Evolutionary conservation across 331 rosid genomes (phyloP), one percentile per base, ranked within the genome.

Genomic region (Spiraea crenata): DNA sequence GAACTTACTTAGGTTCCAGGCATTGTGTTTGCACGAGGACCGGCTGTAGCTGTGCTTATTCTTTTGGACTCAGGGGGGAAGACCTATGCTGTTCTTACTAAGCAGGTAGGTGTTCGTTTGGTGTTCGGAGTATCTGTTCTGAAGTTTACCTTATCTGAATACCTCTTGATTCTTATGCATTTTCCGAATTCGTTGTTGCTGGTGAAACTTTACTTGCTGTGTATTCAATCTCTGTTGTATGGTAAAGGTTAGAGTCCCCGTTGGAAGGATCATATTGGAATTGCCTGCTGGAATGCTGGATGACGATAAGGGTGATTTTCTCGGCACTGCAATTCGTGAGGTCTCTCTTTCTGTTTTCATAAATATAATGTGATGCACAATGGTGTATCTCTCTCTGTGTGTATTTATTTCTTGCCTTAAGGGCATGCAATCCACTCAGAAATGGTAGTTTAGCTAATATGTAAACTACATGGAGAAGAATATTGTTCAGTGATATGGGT

Each of bases 231-330:
- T 25, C 31, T 25, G 31, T 25, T 63, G 56, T 57, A 34, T 81
- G 34, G 66, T 61, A 48, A 77, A 93, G 98, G 93, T 85, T 63
- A 84, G 98, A 80, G 89, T 93, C 72, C 98, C 98, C n/a, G 75
- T 83, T 60, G 98, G 98, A 73, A 85, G 85, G 86, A 69, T 74
- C 70, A 73, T 85, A 74, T 79, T 90, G 95, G 98, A 93, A 69
- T 83, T 93, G 86, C 98, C 98, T 49, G 97, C 98, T 72, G 98
- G 98, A 72, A 90, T 88, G 98, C 77, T 93, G 85, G 90, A 89
- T 12, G 91, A 87, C 67, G 89, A 88, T 82, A 73, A 85, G 73
- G 97, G 91, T 45, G 96, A 85, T 79, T 81, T 93, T 76, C 91
- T 84, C 47, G 95, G 97, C 72, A 89, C 97, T 13, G 98, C 97